phyloP scores from a whole-genome alignment of 176 grass and related monocot genomes.

The Chrysopogon serrulatus region DNA sequence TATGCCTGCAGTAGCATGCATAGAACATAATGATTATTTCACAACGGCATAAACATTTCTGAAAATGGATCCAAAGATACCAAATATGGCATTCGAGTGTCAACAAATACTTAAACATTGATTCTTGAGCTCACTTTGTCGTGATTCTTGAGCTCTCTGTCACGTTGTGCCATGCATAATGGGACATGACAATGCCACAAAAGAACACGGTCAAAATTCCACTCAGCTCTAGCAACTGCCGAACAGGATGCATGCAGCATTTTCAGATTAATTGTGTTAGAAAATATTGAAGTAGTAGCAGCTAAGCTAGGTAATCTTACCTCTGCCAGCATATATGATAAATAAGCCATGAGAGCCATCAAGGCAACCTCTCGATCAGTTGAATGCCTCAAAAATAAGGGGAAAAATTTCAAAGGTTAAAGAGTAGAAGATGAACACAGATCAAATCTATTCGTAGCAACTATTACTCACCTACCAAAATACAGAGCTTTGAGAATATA shows the following conservation, averaged over 20 bases:
- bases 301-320: constrained; percentile 17
- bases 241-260: background rate
- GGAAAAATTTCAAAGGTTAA: background rate
- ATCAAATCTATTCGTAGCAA: background rate
- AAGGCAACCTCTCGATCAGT: constrained; percentile 88
- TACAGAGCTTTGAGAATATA: constrained; percentile 85
- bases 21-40: background rate
- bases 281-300: background rate
- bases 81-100: background rate
- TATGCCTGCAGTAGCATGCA: constrained; percentile 51
- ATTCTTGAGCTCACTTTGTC: constrained; percentile 45
- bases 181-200: constrained; percentile 91
- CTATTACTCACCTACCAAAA: constrained; percentile 76
- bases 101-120: background rate
- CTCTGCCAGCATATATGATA: constrained; percentile 93
- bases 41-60: background rate
- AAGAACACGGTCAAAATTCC: constrained; percentile 95
- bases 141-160: constrained; percentile 80
- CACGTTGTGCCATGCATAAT: constrained; percentile 95
- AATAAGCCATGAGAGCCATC: constrained; percentile 92
- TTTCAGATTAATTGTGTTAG: background rate
- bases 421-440: background rate
- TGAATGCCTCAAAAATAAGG: constrained; percentile 65
- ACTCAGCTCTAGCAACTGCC: constrained; percentile 62
- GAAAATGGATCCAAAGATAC: background rate